These are phyloP conservation scores for Pezicula neosporulosa DNA, from an alignment of 2,329 filamentous ascomycete genomes.

Conservation along the genomic window DNA sequence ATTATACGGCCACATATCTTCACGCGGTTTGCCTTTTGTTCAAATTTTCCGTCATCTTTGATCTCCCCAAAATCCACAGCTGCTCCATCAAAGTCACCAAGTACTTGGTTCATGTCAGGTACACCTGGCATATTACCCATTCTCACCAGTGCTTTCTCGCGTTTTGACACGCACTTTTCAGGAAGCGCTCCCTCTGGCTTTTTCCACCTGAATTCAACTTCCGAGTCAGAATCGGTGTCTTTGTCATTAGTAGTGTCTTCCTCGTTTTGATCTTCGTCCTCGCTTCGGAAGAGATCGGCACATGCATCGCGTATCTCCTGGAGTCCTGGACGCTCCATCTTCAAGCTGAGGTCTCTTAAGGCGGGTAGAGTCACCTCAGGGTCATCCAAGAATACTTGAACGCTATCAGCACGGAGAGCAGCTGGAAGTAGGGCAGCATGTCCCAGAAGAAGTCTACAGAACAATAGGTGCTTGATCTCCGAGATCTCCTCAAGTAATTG, in stretches of 20 bases:
- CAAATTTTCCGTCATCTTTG: constrained; percentile 26
- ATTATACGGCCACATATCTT: constrained; percentile 45
- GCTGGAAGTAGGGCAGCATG: constrained; percentile 41
- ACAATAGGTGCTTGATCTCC: constrained; percentile 45
- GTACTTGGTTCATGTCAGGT: constrained; percentile 23
- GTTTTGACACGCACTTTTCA: constrained; percentile 17
- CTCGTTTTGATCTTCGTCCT: constrained; percentile 30
- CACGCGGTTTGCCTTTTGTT: constrained; percentile 34
- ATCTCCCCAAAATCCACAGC: constrained; percentile 28
- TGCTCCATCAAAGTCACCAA: constrained; percentile 18
- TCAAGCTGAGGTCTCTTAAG: constrained; percentile 43
- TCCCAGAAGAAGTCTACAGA: constrained; percentile 43
- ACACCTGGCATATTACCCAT: constrained; percentile 20
- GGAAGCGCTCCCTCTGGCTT: constrained; percentile 18
- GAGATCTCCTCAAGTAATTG: constrained; percentile 38
- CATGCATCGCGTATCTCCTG: constrained; percentile 48
- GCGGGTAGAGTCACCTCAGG: constrained; percentile 37
- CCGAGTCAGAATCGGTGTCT: not conserved
- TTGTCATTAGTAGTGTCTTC: constrained; percentile 27
- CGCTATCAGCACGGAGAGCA: constrained; percentile 38
- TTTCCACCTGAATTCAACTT: not conserved
- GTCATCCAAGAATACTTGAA: constrained; percentile 42
- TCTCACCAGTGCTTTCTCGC: constrained; percentile 23
- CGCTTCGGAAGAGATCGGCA: constrained; percentile 41
- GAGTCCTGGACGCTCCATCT: constrained; percentile 42